Evolutionary conservation across 129 eudicot species (phyloP).

Genomic region (Mikania micrantha): DNA sequence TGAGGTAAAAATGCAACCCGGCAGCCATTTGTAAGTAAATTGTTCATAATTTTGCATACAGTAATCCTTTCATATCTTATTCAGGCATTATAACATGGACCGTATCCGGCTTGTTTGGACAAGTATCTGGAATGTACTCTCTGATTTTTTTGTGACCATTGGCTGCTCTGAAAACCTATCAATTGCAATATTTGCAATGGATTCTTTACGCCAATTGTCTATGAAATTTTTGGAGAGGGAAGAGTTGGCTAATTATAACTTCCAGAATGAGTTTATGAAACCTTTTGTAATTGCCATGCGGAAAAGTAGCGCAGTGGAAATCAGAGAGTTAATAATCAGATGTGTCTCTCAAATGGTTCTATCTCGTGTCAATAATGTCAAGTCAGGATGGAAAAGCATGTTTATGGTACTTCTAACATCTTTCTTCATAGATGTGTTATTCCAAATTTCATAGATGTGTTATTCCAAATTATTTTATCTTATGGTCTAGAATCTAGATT

Average conservation of each 20-base stretch:
- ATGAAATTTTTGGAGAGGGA: constrained; percentile 99
- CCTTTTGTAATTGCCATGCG: constrained; percentile 98
- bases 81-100: constrained; percentile 98
- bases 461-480: neutral
- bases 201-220: constrained; percentile 88
- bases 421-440: neutral
- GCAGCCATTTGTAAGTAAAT: neutral
- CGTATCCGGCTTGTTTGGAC: constrained; percentile 99
- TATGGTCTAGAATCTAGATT: neutral
- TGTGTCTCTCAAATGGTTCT: constrained; percentile 98
- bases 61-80: constrained; percentile 2
- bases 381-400: constrained; percentile 99
- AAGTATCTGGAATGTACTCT: constrained; percentile 93
- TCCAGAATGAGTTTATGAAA: constrained; percentile 98
- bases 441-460: too few species aligned
- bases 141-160: constrained; percentile 84
- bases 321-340: constrained; percentile 92
- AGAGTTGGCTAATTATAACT: constrained; percentile 96
- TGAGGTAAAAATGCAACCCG: neutral
- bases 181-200: constrained; percentile 99
- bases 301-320: constrained; percentile 93
- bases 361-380: constrained; percentile 89
- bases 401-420: constrained; percentile 69
- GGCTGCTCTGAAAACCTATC: constrained; percentile 96
- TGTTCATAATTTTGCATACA: neutral